phyloP scores from a whole-genome alignment of 176 grass and related monocot genomes.

The Hsuehochloa calcarea region DNA sequence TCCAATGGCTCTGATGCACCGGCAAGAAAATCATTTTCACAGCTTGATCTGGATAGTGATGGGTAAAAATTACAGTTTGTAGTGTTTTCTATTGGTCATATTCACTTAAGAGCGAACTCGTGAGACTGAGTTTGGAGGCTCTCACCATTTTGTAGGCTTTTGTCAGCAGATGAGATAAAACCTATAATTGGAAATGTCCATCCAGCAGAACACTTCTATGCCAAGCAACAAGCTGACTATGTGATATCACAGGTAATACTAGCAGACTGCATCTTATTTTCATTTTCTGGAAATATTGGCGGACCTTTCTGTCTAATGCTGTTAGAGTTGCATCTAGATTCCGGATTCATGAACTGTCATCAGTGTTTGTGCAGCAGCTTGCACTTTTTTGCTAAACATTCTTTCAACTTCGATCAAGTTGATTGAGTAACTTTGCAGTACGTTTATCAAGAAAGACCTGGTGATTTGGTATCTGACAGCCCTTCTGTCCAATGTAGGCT shows the following conservation, averaged over 20 bases:
- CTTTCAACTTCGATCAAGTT: constrained; percentile 18
- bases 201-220: constrained; percentile 78
- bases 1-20: constrained; percentile 62
- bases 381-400: background rate
- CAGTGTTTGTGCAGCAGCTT: constrained; percentile 12
- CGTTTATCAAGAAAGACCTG: background rate
- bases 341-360: background rate
- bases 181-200: constrained; percentile 73
- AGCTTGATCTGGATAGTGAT: constrained; percentile 86
- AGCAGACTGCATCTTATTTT: constrained; percentile 13
- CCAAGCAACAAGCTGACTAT: constrained; percentile 95
- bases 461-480: constrained; percentile 6
- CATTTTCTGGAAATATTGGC: background rate
- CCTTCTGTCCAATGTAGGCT: constrained; percentile 51
- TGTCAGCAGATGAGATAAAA: constrained; percentile 75
- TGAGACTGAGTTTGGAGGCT: constrained; percentile 10
- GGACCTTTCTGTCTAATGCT: background rate
- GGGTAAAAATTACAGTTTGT: constrained; percentile 55
- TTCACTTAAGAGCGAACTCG: constrained; percentile 1
- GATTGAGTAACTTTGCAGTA: background rate
- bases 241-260: constrained; percentile 69
- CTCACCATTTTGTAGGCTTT: constrained; percentile 56
- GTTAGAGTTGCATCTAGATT: constrained; percentile 1
- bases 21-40: constrained; percentile 78
- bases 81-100: constrained; percentile 21